phyloP scores from a whole-genome alignment of 805 yeast genomes.

The Teunomyces cretensis region DNA sequence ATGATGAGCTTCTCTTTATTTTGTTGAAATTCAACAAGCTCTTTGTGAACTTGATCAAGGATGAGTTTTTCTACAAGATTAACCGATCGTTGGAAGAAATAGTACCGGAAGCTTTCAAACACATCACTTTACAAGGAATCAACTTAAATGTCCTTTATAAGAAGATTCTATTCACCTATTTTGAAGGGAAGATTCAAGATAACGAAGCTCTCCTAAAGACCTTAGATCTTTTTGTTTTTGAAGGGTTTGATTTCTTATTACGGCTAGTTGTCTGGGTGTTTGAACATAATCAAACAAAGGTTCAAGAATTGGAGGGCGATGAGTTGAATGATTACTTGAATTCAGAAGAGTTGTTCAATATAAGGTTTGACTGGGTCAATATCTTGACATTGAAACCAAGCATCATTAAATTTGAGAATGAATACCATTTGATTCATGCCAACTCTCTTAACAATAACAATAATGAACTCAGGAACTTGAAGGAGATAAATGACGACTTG shows the following conservation, averaged over 20 bases:
- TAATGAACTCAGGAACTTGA: conserved; percentile 37
- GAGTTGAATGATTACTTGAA: conserved; percentile 21
- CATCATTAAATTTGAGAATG: conserved; percentile 37
- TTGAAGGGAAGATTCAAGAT: conserved; percentile 11
- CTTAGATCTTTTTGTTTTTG: conserved; percentile 38
- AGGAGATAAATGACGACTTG: conserved; percentile 38
- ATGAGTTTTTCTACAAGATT: conserved; percentile 37
- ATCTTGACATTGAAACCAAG: conserved; percentile 18
- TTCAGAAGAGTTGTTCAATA: conserved; percentile 16
- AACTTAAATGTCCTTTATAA: conserved; percentile 22
- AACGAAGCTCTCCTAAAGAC: conserved; percentile 11
- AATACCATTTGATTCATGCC: conserved; percentile 36
- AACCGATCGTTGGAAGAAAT: conserved; percentile 37
- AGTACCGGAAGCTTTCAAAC: conserved; percentile 25
- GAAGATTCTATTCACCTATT: conserved; percentile 18
- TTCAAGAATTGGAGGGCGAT: conserved; percentile 23
- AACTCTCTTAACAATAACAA: conserved; percentile 37
- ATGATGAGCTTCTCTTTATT: conserved; percentile 32
- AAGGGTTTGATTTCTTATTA: conserved; percentile 37
- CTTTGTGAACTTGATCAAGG: conserved; percentile 23
- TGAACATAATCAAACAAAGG: conserved; percentile 11
- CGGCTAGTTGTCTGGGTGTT: conserved; percentile 28
- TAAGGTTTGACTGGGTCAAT: conserved; percentile 10
- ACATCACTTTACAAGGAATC: conserved; percentile 38
- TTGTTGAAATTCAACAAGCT: conserved; percentile 34